Base-by-base conservation (phyloP, 129 eudicot genomes). In the Centaurea solstitialis region DNA sequence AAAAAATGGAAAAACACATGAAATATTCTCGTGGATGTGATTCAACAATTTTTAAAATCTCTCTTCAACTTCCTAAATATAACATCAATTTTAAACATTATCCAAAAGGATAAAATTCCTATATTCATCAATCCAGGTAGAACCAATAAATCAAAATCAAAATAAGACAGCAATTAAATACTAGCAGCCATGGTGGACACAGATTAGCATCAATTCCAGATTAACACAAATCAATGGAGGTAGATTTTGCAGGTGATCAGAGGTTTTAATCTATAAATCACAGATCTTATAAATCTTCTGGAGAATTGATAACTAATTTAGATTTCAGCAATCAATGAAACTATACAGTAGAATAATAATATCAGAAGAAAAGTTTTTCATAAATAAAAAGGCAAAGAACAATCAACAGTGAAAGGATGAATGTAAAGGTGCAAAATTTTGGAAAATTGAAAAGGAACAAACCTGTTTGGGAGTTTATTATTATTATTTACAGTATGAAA, bases 391-490 rank as follows among this genome's bases (percentile, higher is more conserved):
- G 22, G 0, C n/a, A n/a, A 76, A 21, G 28, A 18, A 13, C 13
- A 76, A 76, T 76, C 9, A 10, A 12, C 22, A 22, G 39, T 37
- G 62, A 9, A 72, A 71, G 9, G 9, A 28, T 50, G 45, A 38
- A 79, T 24, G 41, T 24, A 57, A 21, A 81, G 4, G 84, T n/a
- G 13, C 47, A 43, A 73, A 73, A 74, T 65, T 9, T 22, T 1
- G 18, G 73, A 18, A 72, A 59, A 11, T 38, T 24, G 73, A 59
- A 80, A 74, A 81, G 57, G 74, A 65, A 64, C 79, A 74, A 33
- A 81, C 85, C 85, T 81, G 84, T 73, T 26, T 18, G 40, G 28
- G 69, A 74, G 24, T 81, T 18, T 45, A 43, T 30, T 28, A 45
- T 18, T 45, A 43, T 30, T 28, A 45, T 43, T 67, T 43, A 65